Percentiles rank a stretch among this genome's conserved stretches.
Evolutionary conservation across 805 yeast genomes (phyloP).

Genomic region (Nakazawaea wickerhamii): DNA sequence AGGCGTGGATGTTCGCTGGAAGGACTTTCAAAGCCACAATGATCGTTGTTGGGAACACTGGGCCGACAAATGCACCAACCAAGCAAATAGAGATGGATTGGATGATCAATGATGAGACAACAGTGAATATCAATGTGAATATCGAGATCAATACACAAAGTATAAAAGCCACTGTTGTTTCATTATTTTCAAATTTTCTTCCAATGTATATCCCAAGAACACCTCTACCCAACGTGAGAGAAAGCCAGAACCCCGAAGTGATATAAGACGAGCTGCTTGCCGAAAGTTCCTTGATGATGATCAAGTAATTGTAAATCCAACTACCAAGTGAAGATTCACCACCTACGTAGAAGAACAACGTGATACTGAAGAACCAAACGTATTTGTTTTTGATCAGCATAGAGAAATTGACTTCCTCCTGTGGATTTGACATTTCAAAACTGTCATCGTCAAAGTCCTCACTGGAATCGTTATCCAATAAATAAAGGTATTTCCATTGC

Average conservation of each 20-base stretch:
- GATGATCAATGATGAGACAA: constrained; percentile 17
- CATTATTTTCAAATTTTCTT: constrained; percentile 31
- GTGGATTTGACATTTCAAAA: constrained; percentile 6
- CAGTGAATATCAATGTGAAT: constrained; percentile 29
- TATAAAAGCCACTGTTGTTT: constrained; percentile 34
- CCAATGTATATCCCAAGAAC: constrained; percentile 44
- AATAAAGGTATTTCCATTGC: constrained; percentile 36
- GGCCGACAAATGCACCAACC: constrained; percentile 47
- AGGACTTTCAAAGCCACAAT: constrained; percentile 57
- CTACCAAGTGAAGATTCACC: constrained; percentile 50
- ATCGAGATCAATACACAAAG: constrained; percentile 32
- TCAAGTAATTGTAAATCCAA: constrained; percentile 45
- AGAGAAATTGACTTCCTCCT: constrained; percentile 15
- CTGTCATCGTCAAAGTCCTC: constrained; percentile 4
- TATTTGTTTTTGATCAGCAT: constrained; percentile 27
- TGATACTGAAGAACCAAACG: constrained; percentile 37
- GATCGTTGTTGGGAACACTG: constrained; percentile 63
- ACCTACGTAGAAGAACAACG: constrained; percentile 45
- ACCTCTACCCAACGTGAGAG: constrained; percentile 44
- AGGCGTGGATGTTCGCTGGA: constrained; percentile 55
- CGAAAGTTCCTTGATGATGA: constrained; percentile 32
- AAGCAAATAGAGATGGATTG: constrained; percentile 33
- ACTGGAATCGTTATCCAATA: constrained; percentile 3
- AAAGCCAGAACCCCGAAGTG: constrained; percentile 48
- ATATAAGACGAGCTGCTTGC: constrained; percentile 39